These are phyloP conservation scores for Pseudogymnoascus destructans DNA, from an alignment of 2,329 filamentous ascomycete genomes.

Conservation along the genomic window DNA sequence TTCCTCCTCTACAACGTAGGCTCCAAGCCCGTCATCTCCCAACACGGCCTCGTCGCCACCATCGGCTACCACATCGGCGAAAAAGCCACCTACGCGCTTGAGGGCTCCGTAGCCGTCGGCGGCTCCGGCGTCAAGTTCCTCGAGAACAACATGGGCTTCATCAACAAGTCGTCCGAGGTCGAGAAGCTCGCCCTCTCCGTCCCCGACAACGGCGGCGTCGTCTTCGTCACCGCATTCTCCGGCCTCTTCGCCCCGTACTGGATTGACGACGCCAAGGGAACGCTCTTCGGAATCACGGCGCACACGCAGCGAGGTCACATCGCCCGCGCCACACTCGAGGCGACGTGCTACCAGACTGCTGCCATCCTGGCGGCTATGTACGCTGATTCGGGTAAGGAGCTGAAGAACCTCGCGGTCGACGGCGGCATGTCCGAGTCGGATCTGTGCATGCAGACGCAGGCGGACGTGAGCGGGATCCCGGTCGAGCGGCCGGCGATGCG, in stretches of 20 bases:
- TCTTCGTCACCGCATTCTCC: slow-evolving; percentile 61
- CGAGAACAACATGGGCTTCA: slow-evolving; percentile 52
- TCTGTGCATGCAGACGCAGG: slow-evolving; percentile 66
- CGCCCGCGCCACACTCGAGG: slow-evolving; percentile 57
- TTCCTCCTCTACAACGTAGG: slow-evolving; percentile 78
- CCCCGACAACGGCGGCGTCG: slow-evolving; percentile 53
- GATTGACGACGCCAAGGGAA: slow-evolving; percentile 63
- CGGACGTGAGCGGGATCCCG: slow-evolving; percentile 67
- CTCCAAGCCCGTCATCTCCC: slow-evolving; percentile 64
- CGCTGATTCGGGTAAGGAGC: slow-evolving; percentile 51
- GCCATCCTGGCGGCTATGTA: slow-evolving; percentile 63
- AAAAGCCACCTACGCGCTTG: slow-evolving; percentile 60
- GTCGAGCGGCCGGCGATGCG: slow-evolving; percentile 69
- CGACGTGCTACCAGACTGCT: slow-evolving; percentile 62
- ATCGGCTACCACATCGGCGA: slow-evolving; percentile 65
- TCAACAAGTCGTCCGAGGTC: slow-evolving; percentile 48
- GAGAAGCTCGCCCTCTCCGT: slow-evolving; percentile 51
- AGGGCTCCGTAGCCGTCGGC: slow-evolving; percentile 65
- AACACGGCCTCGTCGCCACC: slow-evolving; percentile 62
- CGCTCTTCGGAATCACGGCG: slow-evolving; percentile 57
- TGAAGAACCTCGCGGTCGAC: slow-evolving; percentile 53
- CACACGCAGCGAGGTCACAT: slow-evolving; percentile 59
- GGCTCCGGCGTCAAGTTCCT: slow-evolving; percentile 64
- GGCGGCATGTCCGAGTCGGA: slow-evolving; percentile 62
- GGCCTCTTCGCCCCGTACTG: slow-evolving; percentile 64